Percentiles rank a stretch among this genome's conserved stretches.
phyloP scores from a whole-genome alignment of 1,139 yeast genomes.

The Groenewaldozyma auringiensis region DNA sequence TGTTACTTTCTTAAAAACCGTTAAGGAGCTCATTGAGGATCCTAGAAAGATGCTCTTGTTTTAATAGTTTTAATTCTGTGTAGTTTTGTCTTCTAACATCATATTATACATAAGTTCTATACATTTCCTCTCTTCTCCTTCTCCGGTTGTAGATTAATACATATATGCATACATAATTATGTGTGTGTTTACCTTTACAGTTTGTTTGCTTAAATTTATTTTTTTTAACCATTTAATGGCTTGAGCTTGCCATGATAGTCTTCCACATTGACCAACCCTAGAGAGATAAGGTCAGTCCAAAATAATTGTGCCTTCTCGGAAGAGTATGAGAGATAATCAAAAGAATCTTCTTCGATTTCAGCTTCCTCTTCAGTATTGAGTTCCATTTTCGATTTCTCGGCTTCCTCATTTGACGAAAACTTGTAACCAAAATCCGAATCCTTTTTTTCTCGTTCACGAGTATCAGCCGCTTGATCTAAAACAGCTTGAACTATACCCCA shows the following conservation, averaged over 20 bases:
- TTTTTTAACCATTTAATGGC: conserved; percentile 11
- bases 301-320: conserved; percentile 65
- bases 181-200: neutral
- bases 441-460: conserved; percentile 21
- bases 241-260: conserved; percentile 23
- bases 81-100: too few relatives aligned
- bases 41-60: conserved; percentile 95
- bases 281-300: conserved; percentile 64
- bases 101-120: too few relatives aligned
- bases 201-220: neutral
- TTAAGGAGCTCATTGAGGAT: conserved; percentile 96
- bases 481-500: conserved; percentile 82
- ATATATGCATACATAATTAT: neutral
- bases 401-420: conserved; percentile 2
- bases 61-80: too few relatives aligned
- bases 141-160: neutral
- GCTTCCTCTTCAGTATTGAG: conserved; percentile 10
- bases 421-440: conserved; percentile 20
- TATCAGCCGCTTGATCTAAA: conserved; percentile 23
- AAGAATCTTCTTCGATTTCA: conserved; percentile 47
- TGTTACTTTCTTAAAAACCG: conserved; percentile 89
- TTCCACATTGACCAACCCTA: conserved; percentile 41
- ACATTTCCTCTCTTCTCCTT: too few relatives aligned
- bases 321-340: conserved; percentile 71
- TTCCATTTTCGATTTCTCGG: neutral